Base-by-base conservation (phyloP, 441 rosid genomes). In the Aquilaria agallochum region DNA sequence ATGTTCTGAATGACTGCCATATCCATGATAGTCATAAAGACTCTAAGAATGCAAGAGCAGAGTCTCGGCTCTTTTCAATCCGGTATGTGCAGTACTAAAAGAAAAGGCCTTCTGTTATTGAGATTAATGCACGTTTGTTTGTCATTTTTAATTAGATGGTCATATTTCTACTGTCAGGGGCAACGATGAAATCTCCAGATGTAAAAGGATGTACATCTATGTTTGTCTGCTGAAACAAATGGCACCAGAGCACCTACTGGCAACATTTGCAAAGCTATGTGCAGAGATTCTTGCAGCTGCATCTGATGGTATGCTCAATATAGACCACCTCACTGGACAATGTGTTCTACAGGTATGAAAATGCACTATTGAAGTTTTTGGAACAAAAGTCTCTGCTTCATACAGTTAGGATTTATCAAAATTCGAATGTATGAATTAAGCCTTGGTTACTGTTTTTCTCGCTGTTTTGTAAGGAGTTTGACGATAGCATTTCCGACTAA, bases 201-300 rank as follows among this genome's bases (percentile, higher is more conserved):
- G 96, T 46, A 94, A 89, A 70, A 79, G 99, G 66, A 91, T 91
- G 99, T 90, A 73, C 58, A 83, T 91, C 50, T 91, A 91, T 64
- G 64, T 75, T 60, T 85, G 94, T 50, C 72, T 94, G 78, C 82
- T 94, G 68, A 91, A 86, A 72, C 96, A 94, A 86, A 94, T 94
- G 99, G 96, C 94, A 53, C 96, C 97, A 11, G 97, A 91, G 74
- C 99, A 91, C 71, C 89, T 91, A 49, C 71, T 94, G 71, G 99
- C 97, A 45, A 89, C 97, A 48, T 91, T 91, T 64, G 95, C 97
- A 32, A 91, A 94, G 82, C 74, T 94, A 63, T 91, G 99, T 67
- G 89, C 96, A 8, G 99, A 94, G 77, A 82, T 94, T 71, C 97
- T 94, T 51, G 96, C 96, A 31, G 94, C 96, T 68, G 96, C 95